A percentile compares a stretch with the other conserved stretches of the same genome.
phyloP scores from a whole-genome alignment of 2,329 filamentous ascomycete species.

The Diaporthe helianthi region DNA sequence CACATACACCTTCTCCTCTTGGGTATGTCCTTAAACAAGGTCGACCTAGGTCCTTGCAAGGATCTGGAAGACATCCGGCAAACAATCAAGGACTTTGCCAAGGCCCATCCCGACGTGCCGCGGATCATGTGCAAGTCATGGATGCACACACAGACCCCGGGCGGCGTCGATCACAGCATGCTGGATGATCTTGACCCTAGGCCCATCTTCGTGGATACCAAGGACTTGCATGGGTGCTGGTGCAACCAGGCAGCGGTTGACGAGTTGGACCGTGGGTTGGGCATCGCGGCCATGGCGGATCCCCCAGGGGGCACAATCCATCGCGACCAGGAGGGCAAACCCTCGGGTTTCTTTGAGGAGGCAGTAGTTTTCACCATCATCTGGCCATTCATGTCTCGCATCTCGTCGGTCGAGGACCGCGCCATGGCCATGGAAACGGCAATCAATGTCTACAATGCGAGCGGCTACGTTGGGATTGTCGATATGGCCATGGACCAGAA shows the following conservation, averaged over 20 bases:
- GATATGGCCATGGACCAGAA: conserved; percentile 68
- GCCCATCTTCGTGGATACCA: conserved; percentile 63
- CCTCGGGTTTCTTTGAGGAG: conserved; percentile 60
- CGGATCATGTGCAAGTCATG: conserved; percentile 61
- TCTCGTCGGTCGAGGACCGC: conserved; percentile 57
- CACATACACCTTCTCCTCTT: conserved; percentile 65
- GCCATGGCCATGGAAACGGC: conserved; percentile 53
- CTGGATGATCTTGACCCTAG: conserved; percentile 59
- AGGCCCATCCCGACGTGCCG: conserved; percentile 50
- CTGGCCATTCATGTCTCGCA: conserved; percentile 59
- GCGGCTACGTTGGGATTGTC: conserved; percentile 61
- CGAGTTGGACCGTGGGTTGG: conserved; percentile 59
- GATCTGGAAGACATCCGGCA: conserved; percentile 56
- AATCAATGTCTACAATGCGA: conserved; percentile 54
- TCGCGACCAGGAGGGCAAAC: conserved; percentile 53
- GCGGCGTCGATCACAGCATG: conserved; percentile 55
- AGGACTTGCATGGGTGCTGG: conserved; percentile 64
- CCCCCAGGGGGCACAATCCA: conserved; percentile 61
- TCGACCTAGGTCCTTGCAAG: conserved; percentile 54
- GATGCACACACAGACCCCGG: conserved; percentile 63
- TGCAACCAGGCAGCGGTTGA: conserved; percentile 58
- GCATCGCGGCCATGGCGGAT: conserved; percentile 52
- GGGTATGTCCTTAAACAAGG: conserved; percentile 60
- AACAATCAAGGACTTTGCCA: conserved; percentile 53
- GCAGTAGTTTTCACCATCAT: conserved; percentile 60